These are phyloP conservation scores for Ceratocystis destructans DNA, from an alignment of 2,329 filamentous ascomycete genomes.

Conservation along the genomic window DNA sequence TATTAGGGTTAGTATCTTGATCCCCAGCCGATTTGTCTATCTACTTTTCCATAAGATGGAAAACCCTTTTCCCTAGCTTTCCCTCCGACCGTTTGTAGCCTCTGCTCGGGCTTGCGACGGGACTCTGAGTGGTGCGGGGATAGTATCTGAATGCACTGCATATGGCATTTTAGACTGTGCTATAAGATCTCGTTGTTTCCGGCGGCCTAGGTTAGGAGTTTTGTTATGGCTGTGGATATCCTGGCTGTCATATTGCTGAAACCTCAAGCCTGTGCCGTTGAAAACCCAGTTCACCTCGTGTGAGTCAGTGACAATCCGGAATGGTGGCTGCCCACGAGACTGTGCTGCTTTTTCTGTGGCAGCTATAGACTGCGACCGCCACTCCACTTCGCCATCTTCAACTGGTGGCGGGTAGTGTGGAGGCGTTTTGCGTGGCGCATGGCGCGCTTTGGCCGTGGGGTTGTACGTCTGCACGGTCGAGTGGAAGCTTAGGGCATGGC, in stretches of 20 bases:
- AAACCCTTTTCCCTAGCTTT: neutral
- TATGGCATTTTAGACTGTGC: neutral
- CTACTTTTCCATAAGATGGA: neutral
- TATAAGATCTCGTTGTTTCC: neutral
- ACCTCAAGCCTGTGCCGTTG: constrained; percentile 4
- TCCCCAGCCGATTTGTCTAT: neutral
- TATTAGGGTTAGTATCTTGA: neutral
- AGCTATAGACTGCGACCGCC: neutral
- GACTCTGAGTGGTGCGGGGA: neutral
- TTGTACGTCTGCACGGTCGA: constrained; percentile 12
- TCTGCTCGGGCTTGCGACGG: neutral
- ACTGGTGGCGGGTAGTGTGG: constrained; percentile 3
- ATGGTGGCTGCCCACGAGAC: neutral
- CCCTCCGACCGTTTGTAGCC: neutral
- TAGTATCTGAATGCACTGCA: neutral
- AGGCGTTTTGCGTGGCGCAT: neutral
- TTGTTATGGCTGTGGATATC: neutral
- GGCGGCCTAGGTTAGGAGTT: neutral
- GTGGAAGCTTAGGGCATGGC: neutral
- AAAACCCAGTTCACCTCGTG: constrained; percentile 12
- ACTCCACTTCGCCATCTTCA: neutral
- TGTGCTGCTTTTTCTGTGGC: neutral
- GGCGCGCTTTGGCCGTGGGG: neutral
- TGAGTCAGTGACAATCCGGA: constrained; percentile 12
- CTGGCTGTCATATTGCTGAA: neutral